Percentiles rank a stretch among this genome's conserved stretches.
These are phyloP conservation scores for Alternaria postmessia DNA, from an alignment of 2,329 filamentous ascomycete species.

Conservation along the genomic window DNA sequence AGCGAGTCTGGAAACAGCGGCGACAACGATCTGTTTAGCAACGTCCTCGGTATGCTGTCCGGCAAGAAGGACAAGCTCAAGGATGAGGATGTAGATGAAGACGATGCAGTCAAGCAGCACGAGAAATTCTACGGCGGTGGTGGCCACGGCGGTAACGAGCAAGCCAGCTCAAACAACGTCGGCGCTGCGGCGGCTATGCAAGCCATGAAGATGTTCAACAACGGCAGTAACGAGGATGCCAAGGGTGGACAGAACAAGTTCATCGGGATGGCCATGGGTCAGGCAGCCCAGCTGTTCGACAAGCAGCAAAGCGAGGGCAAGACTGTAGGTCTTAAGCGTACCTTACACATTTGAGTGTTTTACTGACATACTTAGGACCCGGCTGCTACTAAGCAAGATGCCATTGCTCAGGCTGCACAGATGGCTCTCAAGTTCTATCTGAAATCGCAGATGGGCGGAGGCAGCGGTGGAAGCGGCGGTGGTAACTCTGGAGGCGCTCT, in stretches of 20 bases:
- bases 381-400: slow-evolving; percentile 79
- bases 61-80: slow-evolving; percentile 61
- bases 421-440: slow-evolving; percentile 91
- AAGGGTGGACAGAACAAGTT: slow-evolving; percentile 75
- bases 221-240: slow-evolving; percentile 55
- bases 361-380: slow-evolving; percentile 47
- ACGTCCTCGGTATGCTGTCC: slow-evolving; percentile 63
- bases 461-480: slow-evolving; percentile 52
- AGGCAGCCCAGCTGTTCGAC: slow-evolving; percentile 81
- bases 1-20: slow-evolving; percentile 62
- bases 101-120: slow-evolving; percentile 76
- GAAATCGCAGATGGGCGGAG: slow-evolving; percentile 70
- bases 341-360: slow-evolving; percentile 49
- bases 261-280: slow-evolving; percentile 84
- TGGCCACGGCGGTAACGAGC: slow-evolving; percentile 53
- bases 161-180: slow-evolving; percentile 54
- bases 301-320: slow-evolving; percentile 65
- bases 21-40: slow-evolving; percentile 63
- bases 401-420: slow-evolving; percentile 79
- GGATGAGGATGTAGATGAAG: slow-evolving; percentile 66
- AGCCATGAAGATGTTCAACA: slow-evolving; percentile 79
- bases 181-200: slow-evolving; percentile 78
- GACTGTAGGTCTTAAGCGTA: slow-evolving; percentile 52
- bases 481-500: slow-evolving; percentile 52
- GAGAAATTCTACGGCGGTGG: slow-evolving; percentile 73